Evolutionary conservation across 352 stramenopile species (phyloP), one percentile per base, ranked within the genome.

Genomic region (Stramenopiles sp.): DNA sequence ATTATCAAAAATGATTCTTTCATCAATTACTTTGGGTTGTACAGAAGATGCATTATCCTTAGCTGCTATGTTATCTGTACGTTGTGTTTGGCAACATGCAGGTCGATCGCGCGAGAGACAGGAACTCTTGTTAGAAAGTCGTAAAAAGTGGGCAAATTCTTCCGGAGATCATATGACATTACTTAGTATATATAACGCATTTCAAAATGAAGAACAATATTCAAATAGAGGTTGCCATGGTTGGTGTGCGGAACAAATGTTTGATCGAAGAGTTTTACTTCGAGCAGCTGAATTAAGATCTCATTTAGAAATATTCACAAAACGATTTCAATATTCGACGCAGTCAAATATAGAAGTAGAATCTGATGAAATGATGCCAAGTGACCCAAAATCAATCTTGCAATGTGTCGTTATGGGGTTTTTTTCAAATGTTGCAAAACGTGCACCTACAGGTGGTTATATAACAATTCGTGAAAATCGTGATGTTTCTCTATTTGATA

Each of bases 41-140:
- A 71, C 74, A 0, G 84, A 97, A 47, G 87, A 99, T 54, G 81
- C 96, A 39, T 56, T 98, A 23, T 97, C 85, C 12, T 91, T 99
- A 43, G 84, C 93, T 19, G 68, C 79, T 12, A 92, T 99, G 67
- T 53, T 98, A 21, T 91, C 72, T 23, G 85, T 96, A 0, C 80
- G 96, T 44, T 93, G 86, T 36, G 68, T 91, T 2, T 99, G 96
- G 52, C 94, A 92, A 48, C 61, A 83, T 2, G 20, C 60, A 96
- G 2, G 85, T 71, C 23, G 96, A 97, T 50, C 71, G 97, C 59
- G 84, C 96, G 55, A 59, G 81, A 3, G 95, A 96, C 61, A 87
- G 90, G 72, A 93, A 34, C 72, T 98, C 34, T 59, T 93, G 19
- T 90, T 69, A 19, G 83, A 38, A 8, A 43, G 44, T 0, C 42